These are phyloP conservation scores for Samsoniella hepiali DNA, from an alignment of 2,329 filamentous ascomycete genomes.

Conservation along the genomic window DNA sequence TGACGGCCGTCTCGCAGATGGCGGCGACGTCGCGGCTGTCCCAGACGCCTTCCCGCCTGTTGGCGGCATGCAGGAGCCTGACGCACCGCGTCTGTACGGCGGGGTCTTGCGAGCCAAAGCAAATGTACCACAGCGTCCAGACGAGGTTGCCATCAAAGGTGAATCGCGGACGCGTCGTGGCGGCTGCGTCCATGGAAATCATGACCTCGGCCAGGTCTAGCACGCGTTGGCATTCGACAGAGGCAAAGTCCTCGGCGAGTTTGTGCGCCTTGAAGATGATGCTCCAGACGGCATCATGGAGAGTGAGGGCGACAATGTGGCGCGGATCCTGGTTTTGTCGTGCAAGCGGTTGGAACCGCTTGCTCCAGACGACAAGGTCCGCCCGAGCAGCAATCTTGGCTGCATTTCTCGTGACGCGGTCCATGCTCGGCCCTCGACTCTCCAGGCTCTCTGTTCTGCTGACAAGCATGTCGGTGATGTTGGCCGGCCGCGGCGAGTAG, in stretches of 20 bases:
- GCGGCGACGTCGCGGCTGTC: slow-evolving; percentile 25
- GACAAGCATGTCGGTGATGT: neutral
- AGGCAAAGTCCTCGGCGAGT: neutral
- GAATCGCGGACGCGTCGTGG: neutral
- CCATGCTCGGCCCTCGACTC: neutral
- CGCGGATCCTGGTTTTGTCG: neutral
- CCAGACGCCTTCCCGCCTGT: slow-evolving; percentile 25
- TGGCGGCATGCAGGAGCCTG: slow-evolving; percentile 18
- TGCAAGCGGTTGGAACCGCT: neutral
- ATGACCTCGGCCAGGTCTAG: neutral
- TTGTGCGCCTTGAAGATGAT: neutral
- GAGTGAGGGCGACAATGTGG: neutral
- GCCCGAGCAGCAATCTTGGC: neutral
- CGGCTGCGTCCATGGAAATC: neutral
- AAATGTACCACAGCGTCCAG: neutral
- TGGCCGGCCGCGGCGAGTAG: slow-evolving; percentile 11
- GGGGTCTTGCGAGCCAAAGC: neutral
- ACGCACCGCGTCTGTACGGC: slow-evolving; percentile 19
- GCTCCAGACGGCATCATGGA: neutral
- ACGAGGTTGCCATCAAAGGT: neutral
- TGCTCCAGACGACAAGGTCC: neutral
- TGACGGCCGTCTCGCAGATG: slow-evolving; percentile 1
- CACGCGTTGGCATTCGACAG: neutral
- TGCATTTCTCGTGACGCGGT: neutral
- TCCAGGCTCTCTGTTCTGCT: neutral